These are phyloP conservation scores for Clonostachys rosea DNA, from an alignment of 2,329 filamentous ascomycete genomes.

Conservation along the genomic window DNA sequence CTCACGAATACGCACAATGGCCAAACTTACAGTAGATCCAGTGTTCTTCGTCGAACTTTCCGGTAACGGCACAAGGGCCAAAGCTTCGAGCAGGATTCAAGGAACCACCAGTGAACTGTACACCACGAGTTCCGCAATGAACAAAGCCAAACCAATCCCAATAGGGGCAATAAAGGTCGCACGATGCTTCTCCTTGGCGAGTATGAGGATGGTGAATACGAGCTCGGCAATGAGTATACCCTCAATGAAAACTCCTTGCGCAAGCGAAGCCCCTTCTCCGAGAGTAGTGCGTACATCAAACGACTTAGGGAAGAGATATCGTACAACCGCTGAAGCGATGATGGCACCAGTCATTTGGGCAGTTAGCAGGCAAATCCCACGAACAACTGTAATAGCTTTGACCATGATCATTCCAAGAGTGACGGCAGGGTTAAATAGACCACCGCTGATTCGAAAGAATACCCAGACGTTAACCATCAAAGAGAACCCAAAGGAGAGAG, in stretches of 20 bases:
- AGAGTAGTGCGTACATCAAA: slow-evolving; percentile 36
- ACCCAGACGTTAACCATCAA: slow-evolving; percentile 41
- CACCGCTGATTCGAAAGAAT: slow-evolving; percentile 38
- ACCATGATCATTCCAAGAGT: slow-evolving; percentile 48
- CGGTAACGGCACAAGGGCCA: slow-evolving; percentile 37
- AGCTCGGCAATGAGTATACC: slow-evolving; percentile 41
- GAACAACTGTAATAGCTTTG: slow-evolving; percentile 37
- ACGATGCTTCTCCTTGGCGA: slow-evolving; percentile 44
- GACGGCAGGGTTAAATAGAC: slow-evolving; percentile 28
- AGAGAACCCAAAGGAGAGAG: slow-evolving; percentile 33
- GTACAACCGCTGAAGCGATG: slow-evolving; percentile 32
- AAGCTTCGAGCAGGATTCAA: slow-evolving; percentile 41
- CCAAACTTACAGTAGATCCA: slow-evolving; percentile 37
- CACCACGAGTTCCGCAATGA: too few species aligned
- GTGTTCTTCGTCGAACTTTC: slow-evolving; percentile 32
- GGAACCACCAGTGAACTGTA: too few species aligned
- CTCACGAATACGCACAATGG: too few species aligned
- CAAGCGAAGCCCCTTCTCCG: slow-evolving; percentile 27
- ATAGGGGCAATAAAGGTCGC: slow-evolving; percentile 42
- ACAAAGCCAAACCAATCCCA: slow-evolving; percentile 41
- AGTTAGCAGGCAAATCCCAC: slow-evolving; percentile 39
- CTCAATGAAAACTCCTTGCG: slow-evolving; percentile 44
- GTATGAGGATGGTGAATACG: slow-evolving; percentile 44
- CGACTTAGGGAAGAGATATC: slow-evolving; percentile 33
- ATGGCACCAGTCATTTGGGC: slow-evolving; percentile 46